phyloP scores from a whole-genome alignment of 2,329 filamentous ascomycete genomes.

The Alternaria consortialis region DNA sequence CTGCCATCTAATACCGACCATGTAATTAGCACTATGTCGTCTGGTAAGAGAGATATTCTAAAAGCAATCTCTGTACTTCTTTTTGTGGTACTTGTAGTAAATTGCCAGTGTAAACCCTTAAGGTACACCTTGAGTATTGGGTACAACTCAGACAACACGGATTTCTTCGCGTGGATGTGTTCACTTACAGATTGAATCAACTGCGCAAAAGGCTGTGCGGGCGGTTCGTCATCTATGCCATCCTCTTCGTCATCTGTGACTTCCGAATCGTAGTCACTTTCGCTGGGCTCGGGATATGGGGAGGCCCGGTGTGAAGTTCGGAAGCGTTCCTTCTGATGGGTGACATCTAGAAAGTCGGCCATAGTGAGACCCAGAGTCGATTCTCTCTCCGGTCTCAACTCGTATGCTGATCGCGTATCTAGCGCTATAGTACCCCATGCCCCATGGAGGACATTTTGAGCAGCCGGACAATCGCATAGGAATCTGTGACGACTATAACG shows the following conservation, averaged over 20 bases:
- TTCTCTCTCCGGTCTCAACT: conserved; percentile 14
- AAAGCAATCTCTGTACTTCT: no score
- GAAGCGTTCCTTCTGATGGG: conserved; percentile 17
- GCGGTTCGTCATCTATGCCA: neutral
- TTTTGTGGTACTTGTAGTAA: no score
- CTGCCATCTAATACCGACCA: neutral
- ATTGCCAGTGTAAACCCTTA: neutral
- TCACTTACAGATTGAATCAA: conserved; percentile 2
- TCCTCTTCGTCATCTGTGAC: neutral
- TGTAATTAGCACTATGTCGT: neutral
- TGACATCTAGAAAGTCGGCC: conserved; percentile 22
- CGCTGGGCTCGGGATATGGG: neutral
- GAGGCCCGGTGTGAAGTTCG: neutral
- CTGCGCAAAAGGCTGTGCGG: neutral
- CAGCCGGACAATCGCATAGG: conserved; percentile 22
- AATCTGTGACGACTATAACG: neutral
- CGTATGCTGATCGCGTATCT: conserved; percentile 37
- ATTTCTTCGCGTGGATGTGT: neutral
- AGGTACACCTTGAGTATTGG: neutral
- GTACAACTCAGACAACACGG: neutral
- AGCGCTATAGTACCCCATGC: conserved; percentile 43
- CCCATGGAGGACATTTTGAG: conserved; percentile 25
- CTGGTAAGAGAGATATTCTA: neutral
- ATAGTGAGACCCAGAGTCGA: neutral
- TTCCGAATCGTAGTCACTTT: conserved; percentile 2